Evolutionary conservation across 257 asterid species (phyloP), one percentile per base, ranked within the genome.

Genomic region (Penstemon barbatus): DNA sequence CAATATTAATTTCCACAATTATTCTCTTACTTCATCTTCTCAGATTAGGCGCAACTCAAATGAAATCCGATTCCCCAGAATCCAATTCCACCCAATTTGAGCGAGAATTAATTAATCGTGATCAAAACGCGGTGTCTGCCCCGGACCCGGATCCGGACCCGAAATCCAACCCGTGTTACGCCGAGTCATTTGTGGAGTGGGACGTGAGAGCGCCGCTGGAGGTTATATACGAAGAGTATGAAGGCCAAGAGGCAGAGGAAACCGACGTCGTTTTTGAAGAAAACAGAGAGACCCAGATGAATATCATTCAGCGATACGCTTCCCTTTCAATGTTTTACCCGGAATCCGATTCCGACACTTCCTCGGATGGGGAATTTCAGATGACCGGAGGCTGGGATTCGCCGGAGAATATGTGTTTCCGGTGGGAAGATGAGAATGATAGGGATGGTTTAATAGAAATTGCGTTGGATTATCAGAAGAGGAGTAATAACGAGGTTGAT

Each of bases 201-300:
- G 78, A 91, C 79, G 89, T 90, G 15, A 75, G 95, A 42, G 97
- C 99, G 60, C 97, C 97, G n/a, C 61, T 90, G 75, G 99, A 90
- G 83, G 91, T 88, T 6, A 93, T 93, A 68, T 70, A 87, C 80
- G 98, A 92, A 67, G 95, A 75, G 13, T 63, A 74, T 53, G 95
- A 87, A 65, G 95, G 84, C 3, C 87, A 85, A 41, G 92, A 78
- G 13, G 80, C 68, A n/a, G 81, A 55, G 13, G 83, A 69, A 13
- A 61, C 72, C 68, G 83, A 67, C 37, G 78, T 12, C 61, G 70
- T 65, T 70, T 64, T 69, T 18, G 74, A 55, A 58, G 87, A 62
- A 54, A 84, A 45, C 70, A 71, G 88, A 63, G 84, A 78, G 39
- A 38, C 79, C 62, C 77, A 77, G 79, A 66, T 83, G 81, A 66